Base-by-base conservation (phyloP, 2,329 filamentous ascomycete genomes). In the Nothophoma quercina region DNA sequence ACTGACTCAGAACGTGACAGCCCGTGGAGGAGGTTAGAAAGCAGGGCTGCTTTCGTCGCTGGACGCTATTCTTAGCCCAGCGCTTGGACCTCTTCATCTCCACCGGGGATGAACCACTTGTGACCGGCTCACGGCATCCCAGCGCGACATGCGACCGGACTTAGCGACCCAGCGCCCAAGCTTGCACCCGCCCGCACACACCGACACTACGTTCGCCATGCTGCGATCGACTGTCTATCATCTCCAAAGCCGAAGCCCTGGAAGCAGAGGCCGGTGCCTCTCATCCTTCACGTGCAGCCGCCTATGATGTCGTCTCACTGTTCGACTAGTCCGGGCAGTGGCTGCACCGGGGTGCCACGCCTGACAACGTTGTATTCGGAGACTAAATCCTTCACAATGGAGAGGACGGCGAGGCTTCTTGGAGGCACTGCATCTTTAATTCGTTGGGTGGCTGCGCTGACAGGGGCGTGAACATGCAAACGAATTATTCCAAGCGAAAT, bases 241-340 rank as follows among this genome's bases (percentile, higher is more conserved):
- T 56, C 54, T 58, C 62, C 61, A 59, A 59, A 45, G 62, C 64
- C 56, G 53, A 43, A 43, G 50, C 39, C 7, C 43, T 65, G 62
- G 61, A 52, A 62, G 39, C 43, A 48, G 43, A 53, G 32, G 43
- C 43, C 39, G 44, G 44, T 43, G 18, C 50, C 28, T 48, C 42
- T 43, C 47, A 48, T 55, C 59, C 51, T 58, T 63, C 62, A 60
- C 56, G 58, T 54, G 56, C 58, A 55, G 51, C 60, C 56, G 61
- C 61, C 57, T 68, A 54, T 66, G 58, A 62, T 68, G 59, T 59
- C 56, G 62, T 65, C 68, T 69, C 59, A 67, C 65, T 29, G 51
- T 49, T 25, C 28, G 30, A 36, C 35, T 39, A 39, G 33, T 46
- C 47, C 55, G 44, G 51, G 18, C 32, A 39, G 51, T 53, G 55